These are phyloP conservation scores for Emericellopsis cladophorae DNA, from an alignment of 2,329 filamentous ascomycete species.

Conservation along the genomic window DNA sequence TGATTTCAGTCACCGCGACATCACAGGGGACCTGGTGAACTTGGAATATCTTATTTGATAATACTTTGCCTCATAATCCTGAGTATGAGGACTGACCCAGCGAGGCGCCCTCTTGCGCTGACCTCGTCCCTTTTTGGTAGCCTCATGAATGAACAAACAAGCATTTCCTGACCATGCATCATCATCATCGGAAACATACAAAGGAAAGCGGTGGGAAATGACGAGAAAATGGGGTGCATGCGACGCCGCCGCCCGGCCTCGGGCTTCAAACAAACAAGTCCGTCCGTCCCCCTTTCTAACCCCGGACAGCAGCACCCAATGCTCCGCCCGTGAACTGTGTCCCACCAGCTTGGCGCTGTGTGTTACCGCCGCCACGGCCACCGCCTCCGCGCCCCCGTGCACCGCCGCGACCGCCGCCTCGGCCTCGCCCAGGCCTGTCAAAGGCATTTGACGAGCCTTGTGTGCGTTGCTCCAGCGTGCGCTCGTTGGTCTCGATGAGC, in stretches of 20 bases:
- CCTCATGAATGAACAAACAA: too few relatives aligned
- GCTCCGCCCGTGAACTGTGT: conserved; percentile 76
- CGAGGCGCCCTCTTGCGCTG: too few relatives aligned
- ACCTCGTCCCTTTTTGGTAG: too few relatives aligned
- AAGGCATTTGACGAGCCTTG: conserved; percentile 93
- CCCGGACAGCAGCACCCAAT: conserved; percentile 54
- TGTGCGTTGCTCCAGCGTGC: conserved; percentile 91
- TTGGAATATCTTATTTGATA: too few relatives aligned
- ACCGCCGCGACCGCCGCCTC: conserved; percentile 57
- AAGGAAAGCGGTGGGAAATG: too few relatives aligned
- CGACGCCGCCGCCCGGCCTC: too few relatives aligned
- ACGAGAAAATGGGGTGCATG: too few relatives aligned
- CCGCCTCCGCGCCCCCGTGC: conserved; percentile 50
- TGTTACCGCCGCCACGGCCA: conserved; percentile 33
- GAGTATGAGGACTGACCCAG: too few relatives aligned
- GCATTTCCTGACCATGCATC: not conserved
- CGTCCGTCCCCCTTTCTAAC: conserved; percentile 21
- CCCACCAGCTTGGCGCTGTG: conserved; percentile 56
- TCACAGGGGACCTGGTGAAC: too few relatives aligned
- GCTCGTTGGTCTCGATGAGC: conserved; percentile 94
- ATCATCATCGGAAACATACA: not conserved
- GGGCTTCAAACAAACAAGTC: too few relatives aligned
- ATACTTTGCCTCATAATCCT: too few relatives aligned
- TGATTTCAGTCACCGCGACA: too few relatives aligned
- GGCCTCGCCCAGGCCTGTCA: conserved; percentile 60